Percentiles rank a stretch among this genome's conserved stretches.
These are phyloP conservation scores for Pleurotus platypus DNA, from an alignment of 768 basidiomycete genomes.

Conservation along the genomic window DNA sequence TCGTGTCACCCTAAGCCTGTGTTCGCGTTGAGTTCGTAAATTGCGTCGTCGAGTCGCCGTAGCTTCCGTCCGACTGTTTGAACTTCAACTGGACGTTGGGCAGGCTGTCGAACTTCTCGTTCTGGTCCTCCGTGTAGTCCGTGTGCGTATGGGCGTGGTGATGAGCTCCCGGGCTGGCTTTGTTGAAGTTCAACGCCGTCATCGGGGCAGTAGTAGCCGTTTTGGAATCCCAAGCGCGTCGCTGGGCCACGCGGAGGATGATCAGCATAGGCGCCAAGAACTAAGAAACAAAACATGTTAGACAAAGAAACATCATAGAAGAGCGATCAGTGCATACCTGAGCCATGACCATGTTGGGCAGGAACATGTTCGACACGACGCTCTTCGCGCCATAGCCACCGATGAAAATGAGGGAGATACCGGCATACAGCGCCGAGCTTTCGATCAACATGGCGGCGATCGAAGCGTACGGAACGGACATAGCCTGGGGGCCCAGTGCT, in stretches of 20 bases:
- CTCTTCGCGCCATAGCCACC: conserved; percentile 11
- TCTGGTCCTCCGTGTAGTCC: not conserved
- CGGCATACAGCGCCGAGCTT: conserved; percentile 31
- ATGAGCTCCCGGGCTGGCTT: not conserved
- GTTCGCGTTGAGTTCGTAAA: not conserved
- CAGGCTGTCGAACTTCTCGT: conserved; percentile 3
- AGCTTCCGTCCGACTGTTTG: not conserved
- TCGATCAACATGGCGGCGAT: conserved; percentile 33
- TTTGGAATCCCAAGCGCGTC: conserved; percentile 10
- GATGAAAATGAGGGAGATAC: conserved; percentile 28
- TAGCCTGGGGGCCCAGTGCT: conserved; percentile 19
- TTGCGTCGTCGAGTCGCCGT: conserved; percentile 2
- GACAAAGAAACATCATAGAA: not conserved
- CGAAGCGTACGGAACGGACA: conserved; percentile 25
- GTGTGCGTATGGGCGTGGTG: not conserved
- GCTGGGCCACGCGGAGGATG: conserved; percentile 11
- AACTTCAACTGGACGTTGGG: not conserved
- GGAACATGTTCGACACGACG: conserved; percentile 11
- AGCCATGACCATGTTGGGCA: conserved; percentile 11
- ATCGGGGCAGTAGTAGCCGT: conserved; percentile 4
- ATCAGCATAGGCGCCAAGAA: conserved; percentile 11
- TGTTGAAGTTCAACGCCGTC: conserved; percentile 8
- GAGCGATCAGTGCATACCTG: conserved; percentile 1
- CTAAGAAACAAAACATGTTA: not conserved
- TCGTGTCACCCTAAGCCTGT: not conserved